Evolutionary conservation across 345 rosid genomes (phyloP), one percentile per base, ranked within the genome.

Genomic region (Mercurialis annua): DNA sequence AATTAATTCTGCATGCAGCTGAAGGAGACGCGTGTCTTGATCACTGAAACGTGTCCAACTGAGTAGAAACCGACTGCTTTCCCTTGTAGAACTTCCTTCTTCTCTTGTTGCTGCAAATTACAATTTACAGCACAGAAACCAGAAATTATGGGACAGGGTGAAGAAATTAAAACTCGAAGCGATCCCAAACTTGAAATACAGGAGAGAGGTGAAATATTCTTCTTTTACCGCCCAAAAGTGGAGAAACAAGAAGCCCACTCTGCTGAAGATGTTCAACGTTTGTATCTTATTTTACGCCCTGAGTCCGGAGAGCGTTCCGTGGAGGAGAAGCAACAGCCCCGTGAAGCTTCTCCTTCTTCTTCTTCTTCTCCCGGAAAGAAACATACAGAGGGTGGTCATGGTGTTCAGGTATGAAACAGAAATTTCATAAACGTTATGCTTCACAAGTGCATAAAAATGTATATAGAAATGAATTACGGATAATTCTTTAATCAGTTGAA

Each of bases 151-250:
- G 84, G 83, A 71, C 76, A 69, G 54, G 82, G 86, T 29, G 61
- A 70, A 53, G 86, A 81, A 15, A 58, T 27, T 33, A 85, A 77
- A 78, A 78, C 72, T 16, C 66, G 79, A 61, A 51, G 70, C 48
- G 75, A 81, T 3, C 56, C 83, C 31, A 67, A 68, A 27, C 65
- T 78, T 34, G 78, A 81, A 73, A 83, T 81, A 49, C 66, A 90
- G 87, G 93, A 89, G 75, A 77, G 84, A 60, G 96, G 89, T 61
- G 90, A 89, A 43, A 89, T 87, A 78, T 87, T 77, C 78, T 89
- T 92, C 84, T 92, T 92, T 73, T 92, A 85, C 64, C 78, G 92
- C 69, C 92, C 91, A 42, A 90, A 85, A 76, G 85, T 86, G 8
- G 83, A 80, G 73, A 90, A 76, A 80, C 79, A 89, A 69, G 86